Conservation (phyloP, 1,284 basidiomycete genomes). For the Paramarasmius palmivorus region DNA sequence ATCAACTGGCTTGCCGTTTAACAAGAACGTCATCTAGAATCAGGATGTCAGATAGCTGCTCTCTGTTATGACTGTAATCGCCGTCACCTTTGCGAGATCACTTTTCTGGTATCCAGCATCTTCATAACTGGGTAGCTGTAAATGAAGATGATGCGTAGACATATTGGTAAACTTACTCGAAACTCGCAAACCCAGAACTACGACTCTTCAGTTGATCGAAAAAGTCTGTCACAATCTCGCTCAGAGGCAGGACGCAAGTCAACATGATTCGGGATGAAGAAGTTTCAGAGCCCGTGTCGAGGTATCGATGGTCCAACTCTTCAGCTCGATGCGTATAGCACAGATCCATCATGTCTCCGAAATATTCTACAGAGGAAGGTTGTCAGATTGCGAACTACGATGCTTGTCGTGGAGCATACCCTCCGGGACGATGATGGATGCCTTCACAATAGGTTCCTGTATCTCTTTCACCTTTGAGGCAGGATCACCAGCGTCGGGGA, state of each 20-base stretch:
- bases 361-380: conserved; percentile 53
- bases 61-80: neutral
- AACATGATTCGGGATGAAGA: conserved; percentile 72
- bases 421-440: conserved; percentile 92
- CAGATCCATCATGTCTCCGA: conserved; percentile 91
- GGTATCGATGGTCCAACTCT: conserved; percentile 75
- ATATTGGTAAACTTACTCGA: conserved; percentile 66
- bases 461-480: conserved; percentile 67
- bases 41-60: neutral
- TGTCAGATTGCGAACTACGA: conserved; percentile 2
- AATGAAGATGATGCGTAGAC: conserved; percentile 1
- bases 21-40: conserved; percentile 78
- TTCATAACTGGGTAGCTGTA: conserved; percentile 66
- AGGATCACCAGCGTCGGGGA: conserved; percentile 79
- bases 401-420: conserved; percentile 41
- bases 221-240: conserved; percentile 92
- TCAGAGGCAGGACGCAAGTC: conserved; percentile 81
- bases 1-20: conserved; percentile 88
- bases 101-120: conserved; percentile 84
- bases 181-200: conserved; percentile 91
- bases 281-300: conserved; percentile 60
- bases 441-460: conserved; percentile 87
- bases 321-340: conserved; percentile 82
- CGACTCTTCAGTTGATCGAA: conserved; percentile 90
- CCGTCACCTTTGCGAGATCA: conserved; percentile 75